Evolutionary conservation across 345 rosid genomes (phyloP).

Genomic region (Acer saccharum): DNA sequence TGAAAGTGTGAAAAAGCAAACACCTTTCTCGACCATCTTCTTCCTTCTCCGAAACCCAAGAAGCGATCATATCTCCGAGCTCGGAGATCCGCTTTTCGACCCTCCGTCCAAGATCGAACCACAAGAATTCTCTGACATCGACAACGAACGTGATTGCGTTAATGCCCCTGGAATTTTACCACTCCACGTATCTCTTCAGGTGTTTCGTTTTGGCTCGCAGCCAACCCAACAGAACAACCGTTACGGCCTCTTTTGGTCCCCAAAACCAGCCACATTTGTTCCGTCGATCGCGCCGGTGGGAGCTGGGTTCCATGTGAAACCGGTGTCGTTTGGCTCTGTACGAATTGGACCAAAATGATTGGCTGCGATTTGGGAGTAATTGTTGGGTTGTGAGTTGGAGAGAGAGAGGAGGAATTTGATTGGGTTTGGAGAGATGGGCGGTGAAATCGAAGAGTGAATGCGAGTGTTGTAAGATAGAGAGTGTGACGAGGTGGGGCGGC

Average conservation of each 20-base stretch:
- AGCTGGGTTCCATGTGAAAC: constrained; percentile 52
- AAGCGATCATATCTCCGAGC: constrained; percentile 49
- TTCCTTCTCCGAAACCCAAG: constrained; percentile 60
- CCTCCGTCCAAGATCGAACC: constrained; percentile 55
- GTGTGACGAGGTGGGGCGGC: neutral
- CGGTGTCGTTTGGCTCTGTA: constrained; percentile 36
- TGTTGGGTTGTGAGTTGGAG: constrained; percentile 27
- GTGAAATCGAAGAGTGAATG: constrained; percentile 29
- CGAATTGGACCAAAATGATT: constrained; percentile 30
- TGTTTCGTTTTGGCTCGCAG: constrained; percentile 80
- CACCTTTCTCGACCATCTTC: constrained; percentile 65
- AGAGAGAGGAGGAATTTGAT: constrained; percentile 34
- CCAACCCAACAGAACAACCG: constrained; percentile 90
- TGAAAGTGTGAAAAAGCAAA: constrained; percentile 81
- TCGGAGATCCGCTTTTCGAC: constrained; percentile 51
- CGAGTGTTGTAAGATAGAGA: constrained; percentile 21
- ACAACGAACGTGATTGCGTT: constrained; percentile 74
- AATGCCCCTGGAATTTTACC: constrained; percentile 80
- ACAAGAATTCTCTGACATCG: constrained; percentile 54
- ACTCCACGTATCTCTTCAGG: constrained; percentile 73
- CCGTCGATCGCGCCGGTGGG: constrained; percentile 29
- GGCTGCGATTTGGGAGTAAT: constrained; percentile 19
- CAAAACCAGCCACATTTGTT: constrained; percentile 17
- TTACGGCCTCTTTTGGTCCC: constrained; percentile 38
- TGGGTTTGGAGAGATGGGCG: constrained; percentile 26